Conservation (phyloP, 2,329 filamentous ascomycete genomes). For the Aspergillus pseudoglaucus region DNA sequence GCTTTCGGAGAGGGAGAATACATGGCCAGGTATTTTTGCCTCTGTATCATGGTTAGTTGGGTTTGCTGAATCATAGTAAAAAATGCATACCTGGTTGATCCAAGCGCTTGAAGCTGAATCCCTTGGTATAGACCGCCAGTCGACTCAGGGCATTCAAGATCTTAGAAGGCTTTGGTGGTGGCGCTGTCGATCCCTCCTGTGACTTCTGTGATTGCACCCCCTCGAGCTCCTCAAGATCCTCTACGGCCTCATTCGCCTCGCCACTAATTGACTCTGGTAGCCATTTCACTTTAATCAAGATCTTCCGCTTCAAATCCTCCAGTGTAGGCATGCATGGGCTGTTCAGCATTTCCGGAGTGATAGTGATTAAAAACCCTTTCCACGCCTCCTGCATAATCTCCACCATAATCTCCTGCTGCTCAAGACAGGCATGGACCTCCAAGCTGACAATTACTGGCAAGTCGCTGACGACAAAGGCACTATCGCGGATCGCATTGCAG, state of each 20-base stretch:
- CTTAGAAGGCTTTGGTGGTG: constrained; percentile 47
- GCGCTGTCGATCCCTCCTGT: constrained; percentile 12
- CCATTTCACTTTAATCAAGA: constrained; percentile 75
- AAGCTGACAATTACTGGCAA: constrained; percentile 86
- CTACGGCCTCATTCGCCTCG: constrained; percentile 18
- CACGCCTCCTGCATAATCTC: constrained; percentile 89
- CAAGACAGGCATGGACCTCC: constrained; percentile 75
- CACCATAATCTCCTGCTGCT: constrained; percentile 89
- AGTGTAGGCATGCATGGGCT: constrained; percentile 58
- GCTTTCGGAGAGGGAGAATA: constrained; percentile 59
- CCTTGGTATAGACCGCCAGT: constrained; percentile 79
- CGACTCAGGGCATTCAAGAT: constrained; percentile 67
- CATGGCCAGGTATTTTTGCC: constrained; percentile 52
- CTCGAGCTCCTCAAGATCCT: constrained; percentile 8
- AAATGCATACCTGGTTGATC: constrained; percentile 52
- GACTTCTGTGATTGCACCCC: constrained; percentile 1
- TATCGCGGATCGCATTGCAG: constrained; percentile 69
- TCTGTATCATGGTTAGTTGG: constrained; percentile 22
- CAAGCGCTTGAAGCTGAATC: constrained; percentile 71
- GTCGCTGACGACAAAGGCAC: constrained; percentile 68
- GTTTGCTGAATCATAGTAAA: neutral
- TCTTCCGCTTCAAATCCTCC: constrained; percentile 67
- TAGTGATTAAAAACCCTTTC: constrained; percentile 65
- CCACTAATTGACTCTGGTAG: constrained; percentile 41
- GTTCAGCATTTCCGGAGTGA: constrained; percentile 50